Conservation (phyloP, 768 basidiomycete genomes). For the Mycena venus region DNA sequence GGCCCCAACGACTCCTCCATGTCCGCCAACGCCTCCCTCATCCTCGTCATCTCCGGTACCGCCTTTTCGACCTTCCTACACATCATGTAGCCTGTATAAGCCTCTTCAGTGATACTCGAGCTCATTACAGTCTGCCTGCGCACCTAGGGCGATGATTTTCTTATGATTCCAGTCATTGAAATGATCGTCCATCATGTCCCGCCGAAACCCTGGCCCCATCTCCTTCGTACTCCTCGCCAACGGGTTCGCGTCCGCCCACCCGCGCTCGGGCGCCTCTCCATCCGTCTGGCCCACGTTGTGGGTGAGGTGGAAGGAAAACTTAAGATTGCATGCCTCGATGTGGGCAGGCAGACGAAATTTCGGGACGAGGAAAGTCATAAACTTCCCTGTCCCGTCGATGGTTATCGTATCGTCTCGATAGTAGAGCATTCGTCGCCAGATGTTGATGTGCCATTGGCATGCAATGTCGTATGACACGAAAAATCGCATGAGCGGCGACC, state of each 20-base stretch:
- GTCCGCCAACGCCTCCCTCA: neutral
- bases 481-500: conserved; percentile 4
- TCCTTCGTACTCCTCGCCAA: conserved; percentile 49
- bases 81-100: neutral
- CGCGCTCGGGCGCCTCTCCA: conserved; percentile 48
- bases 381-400: neutral
- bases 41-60: neutral
- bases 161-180: conserved; percentile 2
- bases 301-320: conserved; percentile 39
- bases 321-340: conserved; percentile 22
- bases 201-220: conserved; percentile 45
- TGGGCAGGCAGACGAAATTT: conserved; percentile 44
- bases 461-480: conserved; percentile 41
- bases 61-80: neutral
- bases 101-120: neutral
- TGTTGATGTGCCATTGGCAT: conserved; percentile 27
- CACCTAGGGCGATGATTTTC: neutral
- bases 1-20: neutral
- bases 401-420: neutral
- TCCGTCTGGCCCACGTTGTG: conserved; percentile 50
- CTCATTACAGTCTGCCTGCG: neutral
- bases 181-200: neutral
- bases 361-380: conserved; percentile 37
- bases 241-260: conserved; percentile 44
- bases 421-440: neutral